A percentile compares a stretch with the other conserved stretches of the same genome.
These are phyloP conservation scores for Carex myosuroides DNA, from an alignment of 176 grass and related monocot species.

Conservation along the genomic window DNA sequence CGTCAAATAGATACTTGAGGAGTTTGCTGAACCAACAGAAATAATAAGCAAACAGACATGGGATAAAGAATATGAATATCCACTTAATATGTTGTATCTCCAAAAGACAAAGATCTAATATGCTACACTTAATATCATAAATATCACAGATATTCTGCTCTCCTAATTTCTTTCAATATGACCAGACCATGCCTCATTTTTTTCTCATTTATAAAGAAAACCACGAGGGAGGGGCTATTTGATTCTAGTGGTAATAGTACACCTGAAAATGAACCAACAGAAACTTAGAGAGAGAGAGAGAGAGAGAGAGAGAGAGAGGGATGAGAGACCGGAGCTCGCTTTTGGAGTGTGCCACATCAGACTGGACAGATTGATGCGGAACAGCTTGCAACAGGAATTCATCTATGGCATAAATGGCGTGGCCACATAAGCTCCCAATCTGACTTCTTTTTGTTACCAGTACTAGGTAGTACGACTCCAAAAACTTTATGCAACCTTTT, in stretches of 20 bases:
- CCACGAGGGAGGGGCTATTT: neutral
- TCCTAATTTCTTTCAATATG: slow-evolving; percentile 13
- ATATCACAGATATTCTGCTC: neutral
- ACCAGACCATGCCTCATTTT: neutral
- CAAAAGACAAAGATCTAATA: slow-evolving; percentile 6
- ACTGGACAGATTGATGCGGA: slow-evolving; percentile 73
- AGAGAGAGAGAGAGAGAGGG: neutral
- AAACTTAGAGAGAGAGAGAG: slow-evolving; percentile 11
- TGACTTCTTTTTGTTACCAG: slow-evolving; percentile 84
- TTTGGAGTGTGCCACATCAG: slow-evolving; percentile 81
- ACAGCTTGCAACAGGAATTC: slow-evolving; percentile 82
- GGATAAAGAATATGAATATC: neutral
- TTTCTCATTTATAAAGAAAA: neutral
- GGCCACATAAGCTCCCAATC: slow-evolving; percentile 80
- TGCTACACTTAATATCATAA: neutral
- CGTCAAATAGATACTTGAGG: neutral
- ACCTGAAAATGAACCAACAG: slow-evolving; percentile 5
- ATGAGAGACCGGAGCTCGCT: slow-evolving; percentile 64
- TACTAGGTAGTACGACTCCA: slow-evolving; percentile 96
- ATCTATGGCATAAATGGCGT: slow-evolving; percentile 86
- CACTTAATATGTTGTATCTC: neutral
- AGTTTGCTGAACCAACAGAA: neutral
- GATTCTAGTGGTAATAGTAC: neutral
- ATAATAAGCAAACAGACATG: neutral
- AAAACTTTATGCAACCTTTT: slow-evolving; percentile 87